Evolutionary conservation across 768 basidiomycete species (phyloP), one percentile per base, ranked within the genome.

Genomic region (Boletales sp.): DNA sequence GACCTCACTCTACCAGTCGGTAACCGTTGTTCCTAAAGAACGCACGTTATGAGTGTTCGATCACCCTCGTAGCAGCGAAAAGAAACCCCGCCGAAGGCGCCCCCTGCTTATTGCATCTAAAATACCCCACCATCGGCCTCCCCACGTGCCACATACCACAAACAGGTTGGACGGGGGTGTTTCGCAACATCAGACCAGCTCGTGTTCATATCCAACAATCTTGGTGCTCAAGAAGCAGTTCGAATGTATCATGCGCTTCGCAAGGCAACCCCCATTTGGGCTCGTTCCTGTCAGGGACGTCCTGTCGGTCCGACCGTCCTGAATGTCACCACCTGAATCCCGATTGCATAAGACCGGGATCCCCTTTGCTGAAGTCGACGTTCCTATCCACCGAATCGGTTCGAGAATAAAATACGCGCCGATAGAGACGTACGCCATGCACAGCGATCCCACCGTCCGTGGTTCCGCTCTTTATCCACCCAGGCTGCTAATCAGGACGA

Each of bases 1-100:
- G 66, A 89, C 82, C 56, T 89, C 86, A 42, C 69, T 71, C 87
- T 87, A 90, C 87, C 86, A 90, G 60, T 88, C 84, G 8, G 77
- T 77, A 13, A 84, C 83, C 47, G 77, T 65, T 0, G 75, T 80
- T 5, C 87, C 86, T 1, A 52, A 77, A 69, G 65, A 73, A 75
- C n/a, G 77, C 70, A 40, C 6, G 24, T 27, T 66, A 86, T 87
- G 2, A 62, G 59, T 39, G 77, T 73, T 62, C 87, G 85, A 4
- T 81, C 61, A 1, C 59, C 86, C 58, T 58, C 69, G 50, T 90
- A 88, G 57, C 88, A 88, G 62, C 90, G 86, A 61, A 87, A 89
- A 0, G 82, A 70, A 12, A 82, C 84, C 5, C 87, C 87, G 14
- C 75, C 72, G 48, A 86, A 85, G 0, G 82, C 72, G 51, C 66